Conservation (phyloP, 75 land plant species). For the Pinus tabuliformis region DNA sequence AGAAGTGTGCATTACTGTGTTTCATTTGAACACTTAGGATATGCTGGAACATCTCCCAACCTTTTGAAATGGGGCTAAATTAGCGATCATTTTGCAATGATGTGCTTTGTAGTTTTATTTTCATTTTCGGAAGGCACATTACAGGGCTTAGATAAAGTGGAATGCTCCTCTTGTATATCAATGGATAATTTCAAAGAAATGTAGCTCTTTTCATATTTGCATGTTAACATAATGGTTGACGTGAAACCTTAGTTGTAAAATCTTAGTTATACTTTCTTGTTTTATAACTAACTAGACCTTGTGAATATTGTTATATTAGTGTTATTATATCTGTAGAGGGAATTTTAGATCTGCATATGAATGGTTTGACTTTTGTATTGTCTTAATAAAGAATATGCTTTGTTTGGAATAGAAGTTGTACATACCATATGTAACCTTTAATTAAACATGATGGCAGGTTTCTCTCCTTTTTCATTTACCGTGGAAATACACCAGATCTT, state of each 20-base stretch:
- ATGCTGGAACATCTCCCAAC: not conserved
- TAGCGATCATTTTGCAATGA: not conserved
- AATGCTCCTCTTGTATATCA: not conserved
- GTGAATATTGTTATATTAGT: no score
- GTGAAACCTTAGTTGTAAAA: not conserved
- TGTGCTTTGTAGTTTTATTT: not conserved
- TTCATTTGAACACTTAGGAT: not conserved
- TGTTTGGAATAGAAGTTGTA: not conserved
- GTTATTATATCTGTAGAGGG: no score
- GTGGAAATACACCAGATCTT: constrained; percentile 52
- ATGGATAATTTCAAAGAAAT: no score
- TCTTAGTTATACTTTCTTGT: not conserved
- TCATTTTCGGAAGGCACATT: not conserved
- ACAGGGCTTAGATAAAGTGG: not conserved
- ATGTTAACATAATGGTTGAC: not conserved
- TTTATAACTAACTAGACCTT: not conserved
- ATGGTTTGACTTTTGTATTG: not conserved
- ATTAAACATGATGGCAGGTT: constrained; percentile 46
- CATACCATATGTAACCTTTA: not conserved
- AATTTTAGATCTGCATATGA: not conserved
- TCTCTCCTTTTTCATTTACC: constrained; percentile 59
- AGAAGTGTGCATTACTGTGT: not conserved
- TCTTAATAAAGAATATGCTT: not conserved
- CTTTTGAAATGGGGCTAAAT: not conserved
- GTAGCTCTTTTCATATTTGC: not conserved